Evolutionary conservation across 768 basidiomycete genomes (phyloP), one percentile per base, ranked within the genome.

Genomic region (Boletus pseudopeckii): DNA sequence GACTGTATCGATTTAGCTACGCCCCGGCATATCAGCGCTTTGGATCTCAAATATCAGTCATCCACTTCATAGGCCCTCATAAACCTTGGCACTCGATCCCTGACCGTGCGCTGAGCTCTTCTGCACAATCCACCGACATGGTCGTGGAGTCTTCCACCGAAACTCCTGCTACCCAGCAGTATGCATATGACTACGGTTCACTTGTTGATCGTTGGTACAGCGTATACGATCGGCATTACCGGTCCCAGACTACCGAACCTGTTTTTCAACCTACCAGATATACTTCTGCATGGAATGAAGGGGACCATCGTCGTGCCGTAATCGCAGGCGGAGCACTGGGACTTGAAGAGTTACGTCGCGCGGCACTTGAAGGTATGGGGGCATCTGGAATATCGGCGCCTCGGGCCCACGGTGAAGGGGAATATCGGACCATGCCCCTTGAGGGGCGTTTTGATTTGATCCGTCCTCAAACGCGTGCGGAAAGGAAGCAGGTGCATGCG

Each of bases 1-100:
- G 59, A 63, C 59, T 32, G 45, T 50, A 52, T 60, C 63, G 59
- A 40, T 51, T 50, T 54, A 95, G 92, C 48, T 99, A 98, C 74
- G 93, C 94, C 6, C 97, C 97, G 53, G 97, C 97, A 13, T 98
- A 97, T 70, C 86, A 89, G 68, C 89, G 95, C 38, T 98, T 89
- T 65, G 94, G 93, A 33, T 83, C 89, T 41, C 79, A 87, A 61
- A 95, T 95, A 69, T 83, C 84, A 44, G 86, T 84, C 52, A 81
- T 97, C 54, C 94, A 98, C 71, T 98, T 97, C 65, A 98, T 98
- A 61, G 96, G 96, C 15, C 80, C 84, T n/a, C 83, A 91, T 71
- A 99, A 99, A 73, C 96, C 97, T 14, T 99, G 97, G 96, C 77
- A 84, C 46, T 81, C 84, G 17, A 76, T 93, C 46, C 69, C 82